Evolutionary conservation across 2,329 filamentous ascomycete species (phyloP).

Genomic region (Hypoxylon sp.): DNA sequence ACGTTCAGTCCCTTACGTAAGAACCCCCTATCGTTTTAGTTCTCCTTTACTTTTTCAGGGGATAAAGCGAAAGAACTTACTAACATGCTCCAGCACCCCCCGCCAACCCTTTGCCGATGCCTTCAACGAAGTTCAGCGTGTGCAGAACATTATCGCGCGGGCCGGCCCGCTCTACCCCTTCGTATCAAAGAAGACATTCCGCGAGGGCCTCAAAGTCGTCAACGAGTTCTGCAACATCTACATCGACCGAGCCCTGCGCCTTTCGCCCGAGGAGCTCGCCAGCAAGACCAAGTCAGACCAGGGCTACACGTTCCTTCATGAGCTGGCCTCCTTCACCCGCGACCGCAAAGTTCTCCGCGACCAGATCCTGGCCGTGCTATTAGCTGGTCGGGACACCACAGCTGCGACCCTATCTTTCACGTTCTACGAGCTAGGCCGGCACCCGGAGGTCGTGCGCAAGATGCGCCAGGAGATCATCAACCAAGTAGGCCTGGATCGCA

Average conservation of each 20-base stretch:
- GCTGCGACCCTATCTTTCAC: slow-evolving; percentile 85
- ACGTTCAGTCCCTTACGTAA: slow-evolving; percentile 74
- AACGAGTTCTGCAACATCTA: slow-evolving; percentile 83
- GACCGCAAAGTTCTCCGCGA: slow-evolving; percentile 81
- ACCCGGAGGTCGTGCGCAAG: slow-evolving; percentile 76
- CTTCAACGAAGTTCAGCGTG: slow-evolving; percentile 82
- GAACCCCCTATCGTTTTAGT: slow-evolving; percentile 31
- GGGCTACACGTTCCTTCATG: slow-evolving; percentile 88
- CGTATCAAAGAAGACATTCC: slow-evolving; percentile 76
- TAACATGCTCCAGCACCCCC: slow-evolving; percentile 61
- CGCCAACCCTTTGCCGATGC: slow-evolving; percentile 81
- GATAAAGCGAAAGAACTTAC: background rate
- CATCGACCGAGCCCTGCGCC: slow-evolving; percentile 79
- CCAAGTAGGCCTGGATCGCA: slow-evolving; percentile 72
- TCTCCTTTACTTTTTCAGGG: background rate
- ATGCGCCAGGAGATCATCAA: slow-evolving; percentile 80
- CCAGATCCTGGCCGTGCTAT: slow-evolving; percentile 84
- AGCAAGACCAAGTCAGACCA: slow-evolving; percentile 79
- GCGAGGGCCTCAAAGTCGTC: slow-evolving; percentile 74
- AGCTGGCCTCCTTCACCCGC: slow-evolving; percentile 84
- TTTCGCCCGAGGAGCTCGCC: slow-evolving; percentile 79
- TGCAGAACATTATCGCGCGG: slow-evolving; percentile 77
- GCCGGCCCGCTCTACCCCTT: slow-evolving; percentile 74
- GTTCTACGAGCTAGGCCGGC: slow-evolving; percentile 83
- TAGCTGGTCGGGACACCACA: slow-evolving; percentile 91